A percentile compares a stretch with the other conserved stretches of the same genome.
These are phyloP conservation scores for Penicillium sp. DNA, from an alignment of 2,329 filamentous ascomycete species.

Conservation along the genomic window DNA sequence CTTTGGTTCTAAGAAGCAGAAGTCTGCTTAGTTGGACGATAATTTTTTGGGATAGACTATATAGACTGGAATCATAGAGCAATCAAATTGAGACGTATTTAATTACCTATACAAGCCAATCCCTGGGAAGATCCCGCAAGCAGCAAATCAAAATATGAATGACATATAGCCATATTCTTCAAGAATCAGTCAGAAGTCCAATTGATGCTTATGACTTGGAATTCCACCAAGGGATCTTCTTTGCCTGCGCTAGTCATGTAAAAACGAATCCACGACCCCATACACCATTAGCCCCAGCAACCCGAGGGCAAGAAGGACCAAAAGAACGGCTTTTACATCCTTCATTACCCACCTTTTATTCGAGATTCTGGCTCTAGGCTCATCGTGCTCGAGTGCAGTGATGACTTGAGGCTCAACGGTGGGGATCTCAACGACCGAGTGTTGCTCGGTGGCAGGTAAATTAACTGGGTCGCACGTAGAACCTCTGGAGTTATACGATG, in stretches of 20 bases:
- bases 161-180: too few relatives aligned
- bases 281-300: not conserved
- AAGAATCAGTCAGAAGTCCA: too few relatives aligned
- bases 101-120: not conserved
- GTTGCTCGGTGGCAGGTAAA: not conserved
- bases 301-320: too few relatives aligned
- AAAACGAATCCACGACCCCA: not conserved
- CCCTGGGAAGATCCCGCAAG: not conserved
- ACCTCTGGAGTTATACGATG: not conserved
- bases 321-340: too few relatives aligned
- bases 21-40: slow-evolving; percentile 1
- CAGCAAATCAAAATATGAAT: not conserved
- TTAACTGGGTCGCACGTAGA: not conserved
- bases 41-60: not conserved
- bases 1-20: slow-evolving; percentile 24
- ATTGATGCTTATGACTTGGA: too few relatives aligned
- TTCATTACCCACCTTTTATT: too few relatives aligned
- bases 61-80: not conserved
- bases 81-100: not conserved
- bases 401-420: not conserved
- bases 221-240: too few relatives aligned
- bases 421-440: not conserved
- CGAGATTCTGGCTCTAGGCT: too few relatives aligned
- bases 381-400: not conserved
- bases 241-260: too few relatives aligned